phyloP scores from a whole-genome alignment of 257 asterid species.

The Solanum virginianum region DNA sequence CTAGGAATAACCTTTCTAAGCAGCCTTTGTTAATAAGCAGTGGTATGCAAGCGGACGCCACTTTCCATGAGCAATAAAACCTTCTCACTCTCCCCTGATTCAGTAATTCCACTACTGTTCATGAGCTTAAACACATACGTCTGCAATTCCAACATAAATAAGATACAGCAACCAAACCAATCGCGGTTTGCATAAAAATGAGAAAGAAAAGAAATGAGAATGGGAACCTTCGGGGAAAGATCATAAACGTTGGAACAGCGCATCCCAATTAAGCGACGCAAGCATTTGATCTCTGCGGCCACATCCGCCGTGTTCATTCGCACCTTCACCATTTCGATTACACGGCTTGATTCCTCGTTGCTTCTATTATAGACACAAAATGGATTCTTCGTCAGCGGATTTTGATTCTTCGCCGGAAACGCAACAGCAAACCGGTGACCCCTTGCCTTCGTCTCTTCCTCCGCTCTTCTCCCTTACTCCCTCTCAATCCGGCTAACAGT shows the following conservation, averaged over 20 bases:
- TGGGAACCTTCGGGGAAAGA: conserved; percentile 72
- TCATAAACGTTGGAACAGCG: conserved; percentile 97
- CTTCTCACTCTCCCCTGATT: conserved; percentile 98
- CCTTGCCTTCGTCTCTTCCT: too few species aligned
- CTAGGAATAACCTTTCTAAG: too few species aligned
- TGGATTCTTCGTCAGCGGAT: not conserved
- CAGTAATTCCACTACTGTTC: conserved; percentile 94
- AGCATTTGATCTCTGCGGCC: conserved; percentile 97
- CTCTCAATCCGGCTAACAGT: too few species aligned
- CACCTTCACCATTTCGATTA: conserved; percentile 75
- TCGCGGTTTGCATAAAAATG: not conserved
- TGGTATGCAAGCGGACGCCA: conserved; percentile 89
- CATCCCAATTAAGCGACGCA: conserved; percentile 92
- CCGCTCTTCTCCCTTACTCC: too few species aligned
- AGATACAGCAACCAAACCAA: not conserved
- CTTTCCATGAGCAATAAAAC: conserved; percentile 92
- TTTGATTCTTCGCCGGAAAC: not conserved
- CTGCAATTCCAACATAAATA: conserved; percentile 26
- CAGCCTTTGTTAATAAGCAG: conserved; percentile 24
- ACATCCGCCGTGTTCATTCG: conserved; percentile 99
- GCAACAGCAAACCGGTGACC: not conserved
- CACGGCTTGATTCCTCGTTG: not conserved
- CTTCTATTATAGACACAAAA: not conserved
- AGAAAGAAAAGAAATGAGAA: not conserved
- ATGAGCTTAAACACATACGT: conserved; percentile 92